These are phyloP conservation scores for Phytopythium ostracodes DNA, from an alignment of 352 stramenopile genomes.

Conservation along the genomic window DNA sequence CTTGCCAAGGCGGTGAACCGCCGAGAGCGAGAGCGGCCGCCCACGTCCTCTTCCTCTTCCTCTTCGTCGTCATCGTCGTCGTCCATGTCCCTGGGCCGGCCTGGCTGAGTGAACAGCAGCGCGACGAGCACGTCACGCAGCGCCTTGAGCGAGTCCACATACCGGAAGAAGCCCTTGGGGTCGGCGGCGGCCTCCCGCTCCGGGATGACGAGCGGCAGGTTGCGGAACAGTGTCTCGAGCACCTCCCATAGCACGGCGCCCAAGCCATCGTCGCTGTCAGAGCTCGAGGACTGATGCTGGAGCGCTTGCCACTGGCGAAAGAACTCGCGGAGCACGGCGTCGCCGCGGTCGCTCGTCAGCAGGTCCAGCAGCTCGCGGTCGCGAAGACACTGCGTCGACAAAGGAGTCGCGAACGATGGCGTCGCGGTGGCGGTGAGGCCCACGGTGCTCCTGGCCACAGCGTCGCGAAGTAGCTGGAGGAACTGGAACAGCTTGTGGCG, in stretches of 20 bases:
- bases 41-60: conserved; percentile 9
- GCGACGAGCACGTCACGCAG: conserved; percentile 47
- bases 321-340: conserved; percentile 60
- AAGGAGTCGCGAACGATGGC: background rate
- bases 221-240: conserved; percentile 63
- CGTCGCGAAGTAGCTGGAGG: conserved; percentile 57
- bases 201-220: conserved; percentile 44
- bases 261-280: conserved; percentile 11
- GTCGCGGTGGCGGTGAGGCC: conserved; percentile 8
- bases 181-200: conserved; percentile 33
- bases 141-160: conserved; percentile 48
- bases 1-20: conserved; percentile 14
- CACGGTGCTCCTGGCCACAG: conserved; percentile 12
- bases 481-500: conserved; percentile 67
- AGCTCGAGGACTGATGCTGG: conserved; percentile 1
- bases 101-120: conserved; percentile 39
- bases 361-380: conserved; percentile 44
- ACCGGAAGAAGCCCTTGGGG: conserved; percentile 48
- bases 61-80: conserved; percentile 19
- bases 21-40: conserved; percentile 12
- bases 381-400: conserved; percentile 6
- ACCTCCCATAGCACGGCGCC: conserved; percentile 44
- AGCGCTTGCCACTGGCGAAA: conserved; percentile 45
- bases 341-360: conserved; percentile 62
- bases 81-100: conserved; percentile 4